Conservation (phyloP, 2,329 filamentous ascomycete genomes). For the Aspergillus tanneri region DNA sequence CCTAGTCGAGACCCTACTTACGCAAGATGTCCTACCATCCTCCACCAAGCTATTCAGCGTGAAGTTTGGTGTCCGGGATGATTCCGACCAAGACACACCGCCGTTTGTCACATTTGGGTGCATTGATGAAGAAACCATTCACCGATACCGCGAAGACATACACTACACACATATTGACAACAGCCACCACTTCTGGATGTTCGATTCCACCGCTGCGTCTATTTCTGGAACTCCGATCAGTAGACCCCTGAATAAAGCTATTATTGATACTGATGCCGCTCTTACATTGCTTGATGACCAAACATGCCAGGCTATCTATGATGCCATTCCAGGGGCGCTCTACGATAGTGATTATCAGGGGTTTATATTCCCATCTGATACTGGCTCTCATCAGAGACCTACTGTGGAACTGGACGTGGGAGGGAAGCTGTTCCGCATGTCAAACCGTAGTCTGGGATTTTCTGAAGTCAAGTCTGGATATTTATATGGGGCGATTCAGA, state of each 20-base stretch:
- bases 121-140: conserved; percentile 64
- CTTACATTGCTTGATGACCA: conserved; percentile 64
- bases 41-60: conserved; percentile 62
- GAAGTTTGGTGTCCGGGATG: conserved; percentile 59
- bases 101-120: conserved; percentile 73
- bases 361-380: conserved; percentile 60
- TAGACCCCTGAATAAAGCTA: conserved; percentile 61
- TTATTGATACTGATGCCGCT: conserved; percentile 71
- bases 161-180: conserved; percentile 63
- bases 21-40: conserved; percentile 54
- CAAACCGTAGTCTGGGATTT: conserved; percentile 64
- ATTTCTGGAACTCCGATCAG: conserved; percentile 57
- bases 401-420: conserved; percentile 64
- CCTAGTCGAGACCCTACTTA: conserved; percentile 69
- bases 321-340: conserved; percentile 59
- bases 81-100: conserved; percentile 48
- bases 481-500: conserved; percentile 66
- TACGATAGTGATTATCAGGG: conserved; percentile 60
- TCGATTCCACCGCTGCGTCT: conserved; percentile 57
- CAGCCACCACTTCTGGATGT: conserved; percentile 67
- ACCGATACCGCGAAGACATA: conserved; percentile 54
- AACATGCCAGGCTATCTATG: conserved; percentile 63
- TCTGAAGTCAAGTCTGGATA: conserved; percentile 55
- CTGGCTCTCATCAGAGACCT: conserved; percentile 56
- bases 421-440: conserved; percentile 57